These are phyloP conservation scores for Amaranthus cruentus DNA, from an alignment of 148 eudicot species.

Conservation along the genomic window DNA sequence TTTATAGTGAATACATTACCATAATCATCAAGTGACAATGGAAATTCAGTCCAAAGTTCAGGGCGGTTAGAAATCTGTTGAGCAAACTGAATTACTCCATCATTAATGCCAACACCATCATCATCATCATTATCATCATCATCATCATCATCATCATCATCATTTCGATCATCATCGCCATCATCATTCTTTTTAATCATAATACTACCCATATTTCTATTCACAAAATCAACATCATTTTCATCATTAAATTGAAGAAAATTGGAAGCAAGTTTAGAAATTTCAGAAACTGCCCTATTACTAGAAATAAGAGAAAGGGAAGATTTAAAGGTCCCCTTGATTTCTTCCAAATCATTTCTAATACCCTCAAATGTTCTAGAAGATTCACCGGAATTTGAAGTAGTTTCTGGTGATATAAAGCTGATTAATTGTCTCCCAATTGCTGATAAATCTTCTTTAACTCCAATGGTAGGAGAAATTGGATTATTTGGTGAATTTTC, in stretches of 20 bases:
- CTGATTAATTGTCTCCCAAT: constrained; percentile 54
- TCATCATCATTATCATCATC: constrained; percentile 15
- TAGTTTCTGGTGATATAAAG: constrained; percentile 61
- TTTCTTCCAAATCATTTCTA: constrained; percentile 60
- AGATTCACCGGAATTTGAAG: constrained; percentile 37
- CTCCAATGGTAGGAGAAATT: constrained; percentile 23
- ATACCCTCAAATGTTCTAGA: constrained; percentile 37
- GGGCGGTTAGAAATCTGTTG: constrained; percentile 32
- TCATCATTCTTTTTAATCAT: background rate
- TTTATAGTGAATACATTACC: constrained; percentile 26
- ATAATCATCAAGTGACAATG: constrained; percentile 33
- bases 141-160: constrained; percentile 21
- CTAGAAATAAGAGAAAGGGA: constrained; percentile 46
- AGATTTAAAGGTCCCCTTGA: constrained; percentile 56
- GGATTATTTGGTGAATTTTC: background rate
- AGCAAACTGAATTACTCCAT: constrained; percentile 55
- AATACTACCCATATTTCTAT: background rate
- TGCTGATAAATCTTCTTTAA: constrained; percentile 43
- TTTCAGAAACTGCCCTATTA: constrained; percentile 35
- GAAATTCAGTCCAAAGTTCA: constrained; percentile 66
- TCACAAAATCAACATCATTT: background rate
- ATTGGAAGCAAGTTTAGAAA: constrained; percentile 54
- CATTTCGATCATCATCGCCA: constrained; percentile 8
- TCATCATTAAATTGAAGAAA: constrained; percentile 39
- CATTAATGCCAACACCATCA: constrained; percentile 34